These are phyloP conservation scores for Liriodendron chinense DNA, from an alignment of 164 flowering plant genomes.

Conservation along the genomic window DNA sequence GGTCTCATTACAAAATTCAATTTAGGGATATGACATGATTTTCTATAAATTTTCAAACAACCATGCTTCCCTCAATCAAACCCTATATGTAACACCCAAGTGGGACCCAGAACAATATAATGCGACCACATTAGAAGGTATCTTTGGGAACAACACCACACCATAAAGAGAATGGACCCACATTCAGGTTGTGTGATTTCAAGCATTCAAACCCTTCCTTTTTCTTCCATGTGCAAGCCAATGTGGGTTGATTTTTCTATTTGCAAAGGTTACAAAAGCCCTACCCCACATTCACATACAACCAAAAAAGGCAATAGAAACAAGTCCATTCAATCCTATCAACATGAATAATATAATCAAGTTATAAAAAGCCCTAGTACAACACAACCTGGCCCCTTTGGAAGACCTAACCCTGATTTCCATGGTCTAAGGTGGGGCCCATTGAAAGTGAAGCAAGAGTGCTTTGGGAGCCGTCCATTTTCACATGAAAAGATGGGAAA, in stretches of 20 bases:
- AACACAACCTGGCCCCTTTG: not conserved
- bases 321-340: not conserved
- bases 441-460: not conserved
- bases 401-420: slow-evolving; percentile 5
- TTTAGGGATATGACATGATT: not conserved
- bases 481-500: slow-evolving; percentile 20
- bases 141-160: slow-evolving; percentile 13
- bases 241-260: slow-evolving; percentile 7
- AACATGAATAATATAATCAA: slow-evolving; percentile 1
- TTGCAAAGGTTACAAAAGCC: not conserved
- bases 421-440: slow-evolving; percentile 15
- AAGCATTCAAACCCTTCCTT: not conserved
- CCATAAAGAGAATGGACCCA: slow-evolving; percentile 10
- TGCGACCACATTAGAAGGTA: slow-evolving; percentile 11
- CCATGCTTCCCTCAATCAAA: not conserved
- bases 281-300: slow-evolving; percentile 1
- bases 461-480: slow-evolving; percentile 18
- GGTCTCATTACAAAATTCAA: not conserved
- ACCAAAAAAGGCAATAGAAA: not conserved
- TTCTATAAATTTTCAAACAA: not conserved
- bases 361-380: slow-evolving; percentile 6
- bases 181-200: slow-evolving; percentile 1
- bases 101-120: not conserved
- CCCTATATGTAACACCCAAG: not conserved
- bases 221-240: slow-evolving; percentile 24